Evolutionary conservation across 495 filamentous ascomycete species (phyloP), one percentile per base, ranked within the genome.

Genomic region (Aspergillus nanangensis): DNA sequence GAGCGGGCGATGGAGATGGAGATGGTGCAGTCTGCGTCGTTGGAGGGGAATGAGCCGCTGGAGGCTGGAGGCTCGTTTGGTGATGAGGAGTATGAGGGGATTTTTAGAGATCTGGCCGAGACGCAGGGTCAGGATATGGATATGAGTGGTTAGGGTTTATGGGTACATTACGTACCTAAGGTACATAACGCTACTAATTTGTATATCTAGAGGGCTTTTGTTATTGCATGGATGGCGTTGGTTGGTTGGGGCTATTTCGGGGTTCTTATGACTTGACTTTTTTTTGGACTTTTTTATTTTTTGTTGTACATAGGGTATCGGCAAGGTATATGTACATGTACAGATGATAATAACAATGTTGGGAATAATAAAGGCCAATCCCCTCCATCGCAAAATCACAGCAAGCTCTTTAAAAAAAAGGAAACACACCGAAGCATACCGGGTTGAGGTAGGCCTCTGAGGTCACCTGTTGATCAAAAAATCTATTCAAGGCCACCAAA

Each of bases 1-100:
- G 52, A 64, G 22, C 57, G 63, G 34, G 60, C 59, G 10, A 50
- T 36, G 19, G 3, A 8, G 29, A 46, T 19, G 18, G 38, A 23
- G 9, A 15, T 20, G 41, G 29, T n/a, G 1, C 25, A 10, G 9
- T 24, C 8, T n/a, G 17, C 3, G 17, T 39, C 4, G 17, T 39
- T 17, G 17, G 9, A 19, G 4, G 4, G 15, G 8, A 37, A 19
- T 32, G 41, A 48, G 48, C n/a, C n/a, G n/a, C n/a, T n/a, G n/a
- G n/a, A n/a, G n/a, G n/a, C n/a, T n/a, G 25, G 22, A 31, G 49
- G 19, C 36, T 53, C 50, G 13, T 77, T 72, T 32, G 78, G 79
- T 33, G 76, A 84, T 48, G 78, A 77, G 15, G 75, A 80, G 33
- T 78, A 78, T 54, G 75, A 78, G 49, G 65, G 66, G 55, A 62